phyloP scores from a whole-genome alignment of 495 filamentous ascomycete genomes.

The Daldinia decipiens region DNA sequence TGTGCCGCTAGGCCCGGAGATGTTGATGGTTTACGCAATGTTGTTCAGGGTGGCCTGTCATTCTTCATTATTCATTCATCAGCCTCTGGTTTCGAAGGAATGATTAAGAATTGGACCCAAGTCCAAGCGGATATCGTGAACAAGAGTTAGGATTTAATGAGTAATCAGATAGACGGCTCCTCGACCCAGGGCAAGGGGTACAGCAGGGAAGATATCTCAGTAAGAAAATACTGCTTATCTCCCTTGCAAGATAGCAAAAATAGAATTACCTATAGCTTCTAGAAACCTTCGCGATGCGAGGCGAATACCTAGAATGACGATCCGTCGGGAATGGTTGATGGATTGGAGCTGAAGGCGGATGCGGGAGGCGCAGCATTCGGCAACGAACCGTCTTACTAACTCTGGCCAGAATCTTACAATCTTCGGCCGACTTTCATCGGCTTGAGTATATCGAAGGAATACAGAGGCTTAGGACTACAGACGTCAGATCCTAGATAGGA shows the following conservation, averaged over 20 bases:
- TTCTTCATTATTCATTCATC: too few relatives aligned
- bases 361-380: conserved; percentile 7
- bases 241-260: not conserved
- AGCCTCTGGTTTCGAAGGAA: not conserved
- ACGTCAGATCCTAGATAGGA: not conserved
- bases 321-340: not conserved
- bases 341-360: conserved; percentile 4
- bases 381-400: conserved; percentile 4
- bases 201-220: not conserved
- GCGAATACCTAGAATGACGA: not conserved
- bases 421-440: conserved; percentile 12
- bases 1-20: not conserved
- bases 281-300: not conserved
- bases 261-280: not conserved
- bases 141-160: not conserved
- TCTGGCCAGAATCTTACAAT: conserved; percentile 1
- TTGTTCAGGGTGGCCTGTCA: not conserved
- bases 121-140: not conserved
- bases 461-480: not conserved
- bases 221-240: conserved; percentile 6
- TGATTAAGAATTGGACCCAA: not conserved
- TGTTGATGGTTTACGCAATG: not conserved
- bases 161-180: not conserved
- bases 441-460: not conserved
- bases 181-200: not conserved